Base-by-base conservation (phyloP, 2,329 filamentous ascomycete genomes). In the Pseudogymnoascus destructans region DNA sequence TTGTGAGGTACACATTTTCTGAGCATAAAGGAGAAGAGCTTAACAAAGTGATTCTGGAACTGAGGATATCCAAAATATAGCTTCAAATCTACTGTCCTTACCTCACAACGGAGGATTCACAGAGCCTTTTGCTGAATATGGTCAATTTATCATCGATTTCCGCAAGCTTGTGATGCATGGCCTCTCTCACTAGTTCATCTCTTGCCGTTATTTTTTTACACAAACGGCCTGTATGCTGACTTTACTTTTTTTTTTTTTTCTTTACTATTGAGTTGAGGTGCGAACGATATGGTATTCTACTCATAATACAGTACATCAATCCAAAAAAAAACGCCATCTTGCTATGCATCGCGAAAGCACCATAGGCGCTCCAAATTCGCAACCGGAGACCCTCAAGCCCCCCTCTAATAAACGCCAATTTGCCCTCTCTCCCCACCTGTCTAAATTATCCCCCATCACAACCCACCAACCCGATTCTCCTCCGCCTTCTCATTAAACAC, bases 401-500 rank as follows among this genome's bases (percentile, higher is more conserved):
- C 17, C 46, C 27, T 49, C 8, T 33, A 40, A 57, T 30, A 57
- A 55, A 38, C 30, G 30, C 49, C 49, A 30, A 13, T 54, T 54
- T 54, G 5, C 5, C 11, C 13, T 42, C 23, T 27, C 23, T 13
- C 13, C 15, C n/a, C n/a, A n/a, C 25, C 10, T 33, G 5, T 27
- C 49, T 33, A 55, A 55, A 33, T 55, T 55, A 17, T 11, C n/a
- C n/a, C 10, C 5, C 17, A n/a, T 57, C 54, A 54, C 5, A 54
- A 13, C 23, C 30, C 49, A 32, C 25, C 10, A 36, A 13, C n/a
- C 32, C 30, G 9, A 35, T 67, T 68, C 46, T 60, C 59, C 59
- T 69, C 65, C 13, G 63, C 65, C 57, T 64, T 74, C 65, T 83
- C 78, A 64, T 97, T 96, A 55, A 89, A 81, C 9, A 80, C 79